Conservation (phyloP, 345 rosid species). For the Lumnitzera littorea region DNA sequence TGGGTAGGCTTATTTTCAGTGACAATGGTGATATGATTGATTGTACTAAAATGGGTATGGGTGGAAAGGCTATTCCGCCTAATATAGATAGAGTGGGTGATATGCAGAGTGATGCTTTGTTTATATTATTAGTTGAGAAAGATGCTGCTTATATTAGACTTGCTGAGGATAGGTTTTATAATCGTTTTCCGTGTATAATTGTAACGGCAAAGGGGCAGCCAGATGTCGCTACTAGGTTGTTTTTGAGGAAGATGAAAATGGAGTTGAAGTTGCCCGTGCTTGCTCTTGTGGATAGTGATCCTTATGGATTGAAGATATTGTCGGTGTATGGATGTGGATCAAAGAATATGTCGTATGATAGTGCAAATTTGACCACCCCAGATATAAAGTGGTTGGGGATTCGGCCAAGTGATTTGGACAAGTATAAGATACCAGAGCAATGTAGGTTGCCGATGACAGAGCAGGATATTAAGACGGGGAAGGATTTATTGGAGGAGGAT, state of each 20-base stretch:
- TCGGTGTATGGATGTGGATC: constrained; percentile 97
- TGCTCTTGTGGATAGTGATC: constrained; percentile 95
- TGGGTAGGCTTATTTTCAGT: constrained; percentile 85
- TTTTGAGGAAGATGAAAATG: constrained; percentile 87
- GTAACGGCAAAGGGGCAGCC: constrained; percentile 97
- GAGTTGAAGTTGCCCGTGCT: constrained; percentile 90
- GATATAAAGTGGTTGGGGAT: constrained; percentile 97
- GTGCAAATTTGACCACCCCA: constrained; percentile 88
- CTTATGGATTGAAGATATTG: constrained; percentile 85
- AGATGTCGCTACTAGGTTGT: constrained; percentile 91
- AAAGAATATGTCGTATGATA: constrained; percentile 96
- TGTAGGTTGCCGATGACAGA: constrained; percentile 96
- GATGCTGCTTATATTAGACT: constrained; percentile 92
- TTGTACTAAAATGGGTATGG: constrained; percentile 98
- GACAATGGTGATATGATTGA: constrained; percentile 98
- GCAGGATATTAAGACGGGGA: constrained; percentile 98
- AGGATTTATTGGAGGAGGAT: constrained; percentile 90
- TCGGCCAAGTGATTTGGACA: constrained; percentile 89
- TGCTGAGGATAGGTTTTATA: constrained; percentile 93
- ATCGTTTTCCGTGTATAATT: constrained; percentile 89
- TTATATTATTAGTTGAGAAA: constrained; percentile 80
- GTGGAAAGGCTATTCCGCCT: constrained; percentile 97
- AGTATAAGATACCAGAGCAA: constrained; percentile 84
- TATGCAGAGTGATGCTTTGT: constrained; percentile 87
- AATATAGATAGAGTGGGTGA: constrained; percentile 93